Conservation (phyloP, 129 eudicot genomes). For the Mikania micrantha region DNA sequence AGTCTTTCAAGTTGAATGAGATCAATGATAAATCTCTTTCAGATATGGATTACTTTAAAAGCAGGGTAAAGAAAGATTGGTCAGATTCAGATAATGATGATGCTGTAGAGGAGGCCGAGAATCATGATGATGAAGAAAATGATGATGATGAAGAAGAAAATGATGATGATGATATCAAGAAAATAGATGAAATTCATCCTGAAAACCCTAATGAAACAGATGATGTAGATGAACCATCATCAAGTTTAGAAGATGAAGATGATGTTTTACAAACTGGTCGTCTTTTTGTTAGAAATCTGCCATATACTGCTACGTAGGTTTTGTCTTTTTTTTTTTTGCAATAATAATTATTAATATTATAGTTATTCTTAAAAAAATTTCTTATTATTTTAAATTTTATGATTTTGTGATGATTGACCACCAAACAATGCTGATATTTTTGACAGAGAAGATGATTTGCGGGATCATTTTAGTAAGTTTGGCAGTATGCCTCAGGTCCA, state of each 20-base stretch:
- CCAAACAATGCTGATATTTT: too few species aligned
- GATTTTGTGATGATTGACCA: constrained; percentile 1
- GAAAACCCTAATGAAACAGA: constrained; percentile 24
- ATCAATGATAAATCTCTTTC: constrained; percentile 39
- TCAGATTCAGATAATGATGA: constrained; percentile 64
- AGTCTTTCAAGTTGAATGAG: constrained; percentile 24
- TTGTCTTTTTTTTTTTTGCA: too few species aligned
- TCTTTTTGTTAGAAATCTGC: constrained; percentile 87
- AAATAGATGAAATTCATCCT: not conserved
- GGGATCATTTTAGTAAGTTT: constrained; percentile 58
- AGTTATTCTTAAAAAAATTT: too few species aligned
- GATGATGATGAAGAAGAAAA: too few species aligned
- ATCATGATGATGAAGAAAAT: constrained; percentile 12
- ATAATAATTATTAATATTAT: too few species aligned
- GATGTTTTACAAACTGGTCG: constrained; percentile 67
- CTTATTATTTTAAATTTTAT: not conserved
- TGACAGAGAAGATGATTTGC: constrained; percentile 83
- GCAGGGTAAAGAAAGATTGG: constrained; percentile 81
- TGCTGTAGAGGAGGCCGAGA: constrained; percentile 29
- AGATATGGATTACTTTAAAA: constrained; percentile 79
- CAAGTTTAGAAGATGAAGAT: constrained; percentile 39
- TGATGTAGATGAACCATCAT: constrained; percentile 36
- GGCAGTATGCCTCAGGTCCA: constrained; percentile 74
- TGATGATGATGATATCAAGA: constrained; percentile 7
- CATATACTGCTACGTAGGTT: constrained; percentile 77